These are phyloP conservation scores for Acorus calamus DNA, from an alignment of 106 monocot genomes.

Conservation along the genomic window DNA sequence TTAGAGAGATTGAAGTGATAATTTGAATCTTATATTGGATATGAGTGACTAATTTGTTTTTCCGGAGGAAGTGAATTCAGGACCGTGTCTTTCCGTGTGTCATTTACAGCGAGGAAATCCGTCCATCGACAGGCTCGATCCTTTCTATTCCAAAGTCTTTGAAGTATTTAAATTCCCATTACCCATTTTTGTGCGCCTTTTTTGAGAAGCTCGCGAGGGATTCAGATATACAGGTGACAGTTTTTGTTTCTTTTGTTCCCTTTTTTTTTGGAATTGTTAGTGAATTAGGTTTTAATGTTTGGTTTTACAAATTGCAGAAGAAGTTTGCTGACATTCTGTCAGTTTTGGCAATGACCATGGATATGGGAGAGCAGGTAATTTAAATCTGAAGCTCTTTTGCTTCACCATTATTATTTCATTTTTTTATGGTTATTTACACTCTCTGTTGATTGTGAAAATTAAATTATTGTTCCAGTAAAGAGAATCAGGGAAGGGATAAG, in stretches of 20 bases:
- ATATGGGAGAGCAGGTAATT: constrained; percentile 77
- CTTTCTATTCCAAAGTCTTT: constrained; percentile 90
- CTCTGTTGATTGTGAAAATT: too few species aligned
- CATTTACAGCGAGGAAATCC: constrained; percentile 77
- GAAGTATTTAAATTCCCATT: constrained; percentile 88
- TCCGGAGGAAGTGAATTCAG: not conserved
- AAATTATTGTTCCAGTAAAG: too few species aligned
- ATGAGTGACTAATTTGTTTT: not conserved
- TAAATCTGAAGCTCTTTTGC: not conserved
- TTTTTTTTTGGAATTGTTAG: not conserved
- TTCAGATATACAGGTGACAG: constrained; percentile 65
- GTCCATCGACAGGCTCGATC: constrained; percentile 87
- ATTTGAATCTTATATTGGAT: too few species aligned
- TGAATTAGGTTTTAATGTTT: not conserved
- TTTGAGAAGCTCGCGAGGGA: constrained; percentile 58
- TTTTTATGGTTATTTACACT: too few species aligned
- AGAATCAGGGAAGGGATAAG: too few species aligned
- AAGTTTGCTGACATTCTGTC: constrained; percentile 90
- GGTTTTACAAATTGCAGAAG: constrained; percentile 48
- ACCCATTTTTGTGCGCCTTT: constrained; percentile 65
- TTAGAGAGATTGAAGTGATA: constrained; percentile 91
- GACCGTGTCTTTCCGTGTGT: not conserved
- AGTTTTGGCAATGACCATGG: constrained; percentile 97
- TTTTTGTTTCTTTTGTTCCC: not conserved
- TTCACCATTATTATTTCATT: not conserved